phyloP scores from a whole-genome alignment of 257 asterid species.

The Fraxinus pennsylvanica region DNA sequence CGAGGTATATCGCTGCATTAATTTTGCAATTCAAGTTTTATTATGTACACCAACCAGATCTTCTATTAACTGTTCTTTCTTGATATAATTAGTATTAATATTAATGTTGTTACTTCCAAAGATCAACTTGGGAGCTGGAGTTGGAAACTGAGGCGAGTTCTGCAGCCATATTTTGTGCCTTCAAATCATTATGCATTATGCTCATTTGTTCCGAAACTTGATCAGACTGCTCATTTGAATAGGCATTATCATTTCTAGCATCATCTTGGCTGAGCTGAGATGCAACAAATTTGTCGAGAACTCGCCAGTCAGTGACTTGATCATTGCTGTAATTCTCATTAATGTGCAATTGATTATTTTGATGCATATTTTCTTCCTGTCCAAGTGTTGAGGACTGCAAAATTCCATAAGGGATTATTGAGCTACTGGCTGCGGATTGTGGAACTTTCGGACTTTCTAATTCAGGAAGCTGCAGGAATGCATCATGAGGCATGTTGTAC shows the following conservation, averaged over 20 bases:
- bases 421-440: slow-evolving; percentile 31
- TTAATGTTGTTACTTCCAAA: slow-evolving; percentile 45
- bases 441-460: slow-evolving; percentile 56
- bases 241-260: slow-evolving; percentile 20
- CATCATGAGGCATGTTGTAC: slow-evolving; percentile 36
- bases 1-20: slow-evolving; percentile 2
- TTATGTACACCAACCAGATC: slow-evolving; percentile 39
- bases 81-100: slow-evolving; percentile 19
- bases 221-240: slow-evolving; percentile 29
- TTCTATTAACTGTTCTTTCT: background rate
- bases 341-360: background rate
- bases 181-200: slow-evolving; percentile 30
- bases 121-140: slow-evolving; percentile 40
- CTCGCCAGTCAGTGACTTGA: slow-evolving; percentile 68
- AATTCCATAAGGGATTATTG: slow-evolving; percentile 25
- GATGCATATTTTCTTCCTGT: slow-evolving; percentile 15
- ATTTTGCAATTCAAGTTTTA: slow-evolving; percentile 22
- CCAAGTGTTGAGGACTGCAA: slow-evolving; percentile 21
- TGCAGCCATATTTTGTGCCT: slow-evolving; percentile 34
- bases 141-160: slow-evolving; percentile 36
- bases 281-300: slow-evolving; percentile 67
- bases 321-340: slow-evolving; percentile 19
- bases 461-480: slow-evolving; percentile 63
- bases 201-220: slow-evolving; percentile 36
- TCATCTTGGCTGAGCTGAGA: slow-evolving; percentile 57